phyloP scores from a whole-genome alignment of 768 basidiomycete genomes.

The Rhodotorula graminis region DNA sequence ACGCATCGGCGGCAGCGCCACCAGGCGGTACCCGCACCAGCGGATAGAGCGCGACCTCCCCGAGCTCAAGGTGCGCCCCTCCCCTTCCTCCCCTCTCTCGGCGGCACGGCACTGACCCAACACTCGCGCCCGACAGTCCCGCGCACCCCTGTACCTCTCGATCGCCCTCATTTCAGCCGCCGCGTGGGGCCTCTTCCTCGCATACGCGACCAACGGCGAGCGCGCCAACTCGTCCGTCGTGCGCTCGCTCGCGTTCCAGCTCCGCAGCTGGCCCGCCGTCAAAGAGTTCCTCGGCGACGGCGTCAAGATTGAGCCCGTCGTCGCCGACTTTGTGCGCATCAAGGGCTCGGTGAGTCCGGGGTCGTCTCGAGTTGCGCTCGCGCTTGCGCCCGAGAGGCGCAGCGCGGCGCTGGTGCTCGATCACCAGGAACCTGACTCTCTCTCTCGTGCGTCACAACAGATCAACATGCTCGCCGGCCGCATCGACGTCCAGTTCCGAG shows the following conservation, averaged over 20 bases:
- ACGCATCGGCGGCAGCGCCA: neutral
- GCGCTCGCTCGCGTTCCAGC: slow-evolving; percentile 28
- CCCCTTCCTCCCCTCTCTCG: neutral
- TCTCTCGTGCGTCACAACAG: neutral
- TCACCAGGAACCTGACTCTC: neutral
- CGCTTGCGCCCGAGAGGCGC: too few species aligned
- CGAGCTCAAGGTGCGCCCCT: slow-evolving; percentile 12
- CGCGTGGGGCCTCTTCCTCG: slow-evolving; percentile 35
- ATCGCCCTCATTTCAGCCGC: slow-evolving; percentile 14
- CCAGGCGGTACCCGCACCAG: neutral
- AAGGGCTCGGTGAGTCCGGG: slow-evolving; percentile 31
- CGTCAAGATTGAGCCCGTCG: slow-evolving; percentile 28
- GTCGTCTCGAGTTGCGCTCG: neutral
- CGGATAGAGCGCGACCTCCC: slow-evolving; percentile 16
- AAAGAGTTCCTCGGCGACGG: slow-evolving; percentile 32
- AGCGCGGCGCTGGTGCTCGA: too few species aligned
- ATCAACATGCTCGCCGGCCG: slow-evolving; percentile 39
- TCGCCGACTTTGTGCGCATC: slow-evolving; percentile 34
- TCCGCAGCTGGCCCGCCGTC: slow-evolving; percentile 22
- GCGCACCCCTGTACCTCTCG: slow-evolving; percentile 33
- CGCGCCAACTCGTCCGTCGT: slow-evolving; percentile 39
- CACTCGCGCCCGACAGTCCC: slow-evolving; percentile 15
- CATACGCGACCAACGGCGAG: slow-evolving; percentile 39
- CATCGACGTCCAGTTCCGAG: slow-evolving; percentile 39
- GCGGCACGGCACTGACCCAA: neutral